phyloP scores from a whole-genome alignment of 2,329 filamentous ascomycete genomes.

The Xylaria hypoxylon region DNA sequence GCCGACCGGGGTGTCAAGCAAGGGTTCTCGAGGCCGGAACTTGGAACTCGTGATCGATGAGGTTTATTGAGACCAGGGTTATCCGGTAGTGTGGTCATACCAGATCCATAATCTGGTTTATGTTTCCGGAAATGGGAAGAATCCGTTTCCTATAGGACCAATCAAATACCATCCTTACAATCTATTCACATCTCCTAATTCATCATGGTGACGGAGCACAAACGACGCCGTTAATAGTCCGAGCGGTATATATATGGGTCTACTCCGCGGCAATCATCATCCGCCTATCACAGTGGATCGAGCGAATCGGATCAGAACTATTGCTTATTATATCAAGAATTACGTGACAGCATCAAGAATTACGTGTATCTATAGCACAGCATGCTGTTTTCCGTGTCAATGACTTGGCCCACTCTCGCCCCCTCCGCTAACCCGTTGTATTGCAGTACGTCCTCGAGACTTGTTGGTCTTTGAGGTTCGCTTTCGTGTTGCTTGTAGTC shows the following conservation, averaged over 20 bases:
- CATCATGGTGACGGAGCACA: too few species aligned
- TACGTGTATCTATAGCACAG: conserved; percentile 18
- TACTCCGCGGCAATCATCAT: too few species aligned
- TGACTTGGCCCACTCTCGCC: conserved; percentile 8
- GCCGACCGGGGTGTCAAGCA: neutral
- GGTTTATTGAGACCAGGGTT: neutral
- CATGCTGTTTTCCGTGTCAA: conserved; percentile 9
- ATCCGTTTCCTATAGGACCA: neutral
- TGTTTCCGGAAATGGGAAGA: neutral
- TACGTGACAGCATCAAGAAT: neutral
- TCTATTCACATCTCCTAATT: neutral
- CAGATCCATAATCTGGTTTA: neutral
- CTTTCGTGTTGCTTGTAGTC: conserved; percentile 17
- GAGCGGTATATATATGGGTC: too few species aligned
- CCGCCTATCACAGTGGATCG: neutral
- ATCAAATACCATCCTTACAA: neutral
- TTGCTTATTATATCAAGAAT: neutral
- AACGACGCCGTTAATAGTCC: too few species aligned
- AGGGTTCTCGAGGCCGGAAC: neutral
- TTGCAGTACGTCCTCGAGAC: conserved; percentile 12
- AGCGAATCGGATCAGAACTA: neutral
- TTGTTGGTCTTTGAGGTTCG: conserved; percentile 8
- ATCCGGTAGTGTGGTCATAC: too few species aligned
- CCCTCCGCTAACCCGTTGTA: conserved; percentile 13
- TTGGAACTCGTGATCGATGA: neutral